These are phyloP conservation scores for Cairneyella variabilis DNA, from an alignment of 495 filamentous ascomycete genomes.

Conservation along the genomic window DNA sequence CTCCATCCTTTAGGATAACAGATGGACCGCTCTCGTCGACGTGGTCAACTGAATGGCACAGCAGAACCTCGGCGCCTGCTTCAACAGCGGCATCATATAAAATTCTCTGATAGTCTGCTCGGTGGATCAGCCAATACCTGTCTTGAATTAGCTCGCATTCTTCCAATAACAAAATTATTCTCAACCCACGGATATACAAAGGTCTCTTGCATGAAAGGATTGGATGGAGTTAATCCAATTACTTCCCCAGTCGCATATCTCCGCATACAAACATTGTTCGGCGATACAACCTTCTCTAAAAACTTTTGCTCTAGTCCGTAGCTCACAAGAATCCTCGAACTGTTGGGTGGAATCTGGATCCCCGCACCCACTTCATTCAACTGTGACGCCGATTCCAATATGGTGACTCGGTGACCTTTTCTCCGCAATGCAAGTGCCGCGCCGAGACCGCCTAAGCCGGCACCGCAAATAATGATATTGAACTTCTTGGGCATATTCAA, in stretches of 20 bases:
- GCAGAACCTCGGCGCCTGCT: not conserved
- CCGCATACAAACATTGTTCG: slow-evolving; percentile 2
- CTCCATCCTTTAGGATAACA: not conserved
- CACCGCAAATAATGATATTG: slow-evolving; percentile 54
- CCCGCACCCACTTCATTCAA: slow-evolving; percentile 44
- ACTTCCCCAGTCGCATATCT: slow-evolving; percentile 10
- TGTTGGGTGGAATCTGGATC: slow-evolving; percentile 19
- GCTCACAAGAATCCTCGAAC: slow-evolving; percentile 3
- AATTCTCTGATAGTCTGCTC: slow-evolving; percentile 2
- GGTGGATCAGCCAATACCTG: slow-evolving; percentile 4
- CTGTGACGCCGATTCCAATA: slow-evolving; percentile 58
- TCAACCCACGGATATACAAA: slow-evolving; percentile 7
- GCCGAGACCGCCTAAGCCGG: slow-evolving; percentile 60
- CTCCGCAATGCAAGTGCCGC: slow-evolving; percentile 56
- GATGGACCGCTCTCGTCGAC: not conserved
- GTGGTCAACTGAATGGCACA: not conserved
- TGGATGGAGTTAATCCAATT: slow-evolving; percentile 1
- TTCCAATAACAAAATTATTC: not conserved
- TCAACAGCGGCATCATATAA: not conserved
- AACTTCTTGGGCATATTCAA: not conserved
- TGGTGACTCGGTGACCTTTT: slow-evolving; percentile 53
- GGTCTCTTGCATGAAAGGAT: not conserved
- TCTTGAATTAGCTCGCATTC: not conserved
- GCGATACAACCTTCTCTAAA: slow-evolving; percentile 9
- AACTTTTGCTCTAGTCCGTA: slow-evolving; percentile 13